Evolutionary conservation across 495 filamentous ascomycete species (phyloP).

Genomic region (Schizothecium vesticola): DNA sequence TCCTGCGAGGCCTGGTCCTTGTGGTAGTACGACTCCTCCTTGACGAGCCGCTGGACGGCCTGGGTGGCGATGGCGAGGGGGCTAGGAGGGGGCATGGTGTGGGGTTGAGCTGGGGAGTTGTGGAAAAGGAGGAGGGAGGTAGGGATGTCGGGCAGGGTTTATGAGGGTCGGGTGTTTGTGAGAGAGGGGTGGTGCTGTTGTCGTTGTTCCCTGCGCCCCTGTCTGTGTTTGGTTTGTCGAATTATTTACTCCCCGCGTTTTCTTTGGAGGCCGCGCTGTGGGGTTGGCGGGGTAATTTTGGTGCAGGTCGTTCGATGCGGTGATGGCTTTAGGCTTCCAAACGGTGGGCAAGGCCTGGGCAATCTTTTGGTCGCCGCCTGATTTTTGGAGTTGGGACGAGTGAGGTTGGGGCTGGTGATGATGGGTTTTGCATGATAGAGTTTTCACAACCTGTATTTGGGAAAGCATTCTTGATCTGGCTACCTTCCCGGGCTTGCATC

Average conservation of each 20-base stretch:
- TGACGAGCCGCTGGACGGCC: conserved; percentile 69
- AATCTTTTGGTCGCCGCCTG: neutral
- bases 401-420: neutral
- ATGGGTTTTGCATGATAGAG: neutral
- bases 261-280: conserved; percentile 21
- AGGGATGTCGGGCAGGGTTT: neutral
- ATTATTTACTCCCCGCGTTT: neutral
- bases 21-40: conserved; percentile 87
- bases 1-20: conserved; percentile 71
- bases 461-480: neutral
- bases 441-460: neutral
- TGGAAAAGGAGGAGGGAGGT: conserved; percentile 24
- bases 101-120: neutral
- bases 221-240: conserved; percentile 3
- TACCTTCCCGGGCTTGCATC: neutral
- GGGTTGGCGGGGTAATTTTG: conserved; percentile 31
- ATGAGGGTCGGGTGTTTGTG: neutral
- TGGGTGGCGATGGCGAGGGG: conserved; percentile 29
- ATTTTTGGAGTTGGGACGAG: neutral
- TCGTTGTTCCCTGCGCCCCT: neutral
- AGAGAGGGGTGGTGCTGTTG: neutral
- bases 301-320: neutral
- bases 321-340: neutral
- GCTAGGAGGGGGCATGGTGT: conserved; percentile 27
- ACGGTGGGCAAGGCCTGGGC: neutral